phyloP scores from a whole-genome alignment of 768 basidiomycete genomes.

The Phlebiopsis gigantea region DNA sequence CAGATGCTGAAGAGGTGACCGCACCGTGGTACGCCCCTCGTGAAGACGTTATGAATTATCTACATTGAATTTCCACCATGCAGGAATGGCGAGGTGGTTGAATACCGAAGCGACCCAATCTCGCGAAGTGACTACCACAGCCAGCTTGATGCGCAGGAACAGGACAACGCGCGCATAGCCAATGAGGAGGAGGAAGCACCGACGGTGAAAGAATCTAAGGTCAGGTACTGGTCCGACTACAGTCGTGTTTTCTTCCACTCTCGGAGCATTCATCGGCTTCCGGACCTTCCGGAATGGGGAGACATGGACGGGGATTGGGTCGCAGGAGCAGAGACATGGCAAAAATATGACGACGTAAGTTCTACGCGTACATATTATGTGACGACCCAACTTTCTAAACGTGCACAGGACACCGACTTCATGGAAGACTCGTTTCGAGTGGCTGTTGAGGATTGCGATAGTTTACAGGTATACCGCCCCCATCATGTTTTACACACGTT shows the following conservation, averaged over 20 bases:
- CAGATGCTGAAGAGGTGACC: neutral
- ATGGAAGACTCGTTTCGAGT: conserved; percentile 66
- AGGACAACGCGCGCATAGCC: conserved; percentile 13
- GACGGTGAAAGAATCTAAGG: conserved; percentile 18
- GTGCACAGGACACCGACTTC: conserved; percentile 47
- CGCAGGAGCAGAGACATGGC: conserved; percentile 45
- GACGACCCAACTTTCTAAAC: neutral
- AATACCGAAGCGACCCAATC: conserved; percentile 50
- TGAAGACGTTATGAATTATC: neutral
- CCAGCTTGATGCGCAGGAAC: conserved; percentile 25
- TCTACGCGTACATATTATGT: neutral
- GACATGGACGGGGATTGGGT: conserved; percentile 51
- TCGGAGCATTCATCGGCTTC: conserved; percentile 57
- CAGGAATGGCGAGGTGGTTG: conserved; percentile 46
- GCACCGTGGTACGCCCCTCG: conserved; percentile 5
- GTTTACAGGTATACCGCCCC: conserved; percentile 49
- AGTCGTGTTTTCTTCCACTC: conserved; percentile 60
- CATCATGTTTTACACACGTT: neutral
- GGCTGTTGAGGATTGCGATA: conserved; percentile 72
- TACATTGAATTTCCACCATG: neutral
- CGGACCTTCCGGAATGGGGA: conserved; percentile 55
- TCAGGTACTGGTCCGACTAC: conserved; percentile 69
- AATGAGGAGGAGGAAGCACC: conserved; percentile 16
- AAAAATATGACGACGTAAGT: conserved; percentile 50
- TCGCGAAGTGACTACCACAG: conserved; percentile 51